These are phyloP conservation scores for Verticillium isaacii DNA, from an alignment of 2,329 filamentous ascomycete genomes.

Conservation along the genomic window DNA sequence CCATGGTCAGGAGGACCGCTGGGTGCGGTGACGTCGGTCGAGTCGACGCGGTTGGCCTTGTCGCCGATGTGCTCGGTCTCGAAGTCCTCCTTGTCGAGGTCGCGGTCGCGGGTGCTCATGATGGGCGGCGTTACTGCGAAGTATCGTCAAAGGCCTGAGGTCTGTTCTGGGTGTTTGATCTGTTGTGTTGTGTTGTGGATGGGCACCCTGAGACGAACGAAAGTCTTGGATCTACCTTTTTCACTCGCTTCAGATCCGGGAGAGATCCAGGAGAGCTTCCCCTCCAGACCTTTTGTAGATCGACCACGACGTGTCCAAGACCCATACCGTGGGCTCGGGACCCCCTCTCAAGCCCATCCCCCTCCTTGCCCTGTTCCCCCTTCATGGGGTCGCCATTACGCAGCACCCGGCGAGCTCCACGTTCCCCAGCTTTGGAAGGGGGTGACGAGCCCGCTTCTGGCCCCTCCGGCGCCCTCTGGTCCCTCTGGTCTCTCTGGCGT, in stretches of 20 bases:
- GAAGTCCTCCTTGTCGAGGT: conserved; percentile 13
- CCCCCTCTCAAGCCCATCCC: not conserved
- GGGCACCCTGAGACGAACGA: not conserved
- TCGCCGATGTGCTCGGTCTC: conserved; percentile 8
- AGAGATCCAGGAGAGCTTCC: not conserved
- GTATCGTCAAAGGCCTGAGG: no score
- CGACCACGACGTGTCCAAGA: not conserved
- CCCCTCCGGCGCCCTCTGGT: not conserved
- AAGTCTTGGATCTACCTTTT: not conserved
- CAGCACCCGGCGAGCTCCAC: not conserved
- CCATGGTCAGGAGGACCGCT: conserved; percentile 26
- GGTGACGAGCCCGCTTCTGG: not conserved
- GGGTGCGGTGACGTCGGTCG: conserved; percentile 1
- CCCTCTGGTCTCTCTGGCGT: not conserved
- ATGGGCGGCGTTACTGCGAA: not conserved
- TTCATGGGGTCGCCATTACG: not conserved
- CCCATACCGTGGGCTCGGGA: not conserved
- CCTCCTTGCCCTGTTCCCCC: not conserved
- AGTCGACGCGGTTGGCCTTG: conserved; percentile 4
- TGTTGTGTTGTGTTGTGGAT: not conserved
- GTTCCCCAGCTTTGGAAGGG: not conserved
- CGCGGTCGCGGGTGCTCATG: not conserved
- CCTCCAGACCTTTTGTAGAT: conserved; percentile 2
- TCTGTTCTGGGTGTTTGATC: not conserved
- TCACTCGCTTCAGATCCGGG: not conserved